Percentiles rank a stretch among this genome's conserved stretches.
Evolutionary conservation across 2,329 filamentous ascomycete genomes (phyloP).

Genomic region (Thielaviopsis punctulata): DNA sequence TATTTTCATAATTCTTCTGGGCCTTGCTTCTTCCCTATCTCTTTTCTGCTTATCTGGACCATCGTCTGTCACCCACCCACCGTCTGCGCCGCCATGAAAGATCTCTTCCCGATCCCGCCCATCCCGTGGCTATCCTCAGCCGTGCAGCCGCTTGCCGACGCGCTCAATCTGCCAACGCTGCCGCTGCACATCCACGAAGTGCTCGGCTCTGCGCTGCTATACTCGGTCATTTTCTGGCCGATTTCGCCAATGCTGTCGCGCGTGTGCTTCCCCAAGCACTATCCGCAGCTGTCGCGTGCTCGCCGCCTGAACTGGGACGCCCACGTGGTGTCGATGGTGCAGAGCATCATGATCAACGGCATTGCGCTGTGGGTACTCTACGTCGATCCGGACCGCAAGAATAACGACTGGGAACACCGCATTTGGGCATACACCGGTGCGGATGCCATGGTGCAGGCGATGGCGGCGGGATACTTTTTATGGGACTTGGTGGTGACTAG

Average conservation of each 20-base stretch:
- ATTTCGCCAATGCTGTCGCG: slow-evolving; percentile 51
- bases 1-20: no score
- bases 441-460: slow-evolving; percentile 54
- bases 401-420: slow-evolving; percentile 49
- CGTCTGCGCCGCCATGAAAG: slow-evolving; percentile 51
- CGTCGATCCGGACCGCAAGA: slow-evolving; percentile 46
- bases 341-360: slow-evolving; percentile 53
- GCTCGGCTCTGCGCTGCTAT: slow-evolving; percentile 45
- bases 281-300: slow-evolving; percentile 45
- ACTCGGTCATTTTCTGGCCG: slow-evolving; percentile 48
- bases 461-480: slow-evolving; percentile 67
- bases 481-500: slow-evolving; percentile 64
- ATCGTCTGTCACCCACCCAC: no score
- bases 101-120: slow-evolving; percentile 51
- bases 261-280: slow-evolving; percentile 43
- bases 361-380: slow-evolving; percentile 61
- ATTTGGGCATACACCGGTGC: slow-evolving; percentile 65
- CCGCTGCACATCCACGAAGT: slow-evolving; percentile 67
- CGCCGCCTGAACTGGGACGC: slow-evolving; percentile 65
- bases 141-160: slow-evolving; percentile 46
- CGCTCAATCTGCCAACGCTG: slow-evolving; percentile 44
- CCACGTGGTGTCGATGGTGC: slow-evolving; percentile 68
- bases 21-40: no score
- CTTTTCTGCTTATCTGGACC: no score
- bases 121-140: slow-evolving; percentile 38